Conservation (phyloP, 2,329 filamentous ascomycete species). For the Lachnellula arida region DNA sequence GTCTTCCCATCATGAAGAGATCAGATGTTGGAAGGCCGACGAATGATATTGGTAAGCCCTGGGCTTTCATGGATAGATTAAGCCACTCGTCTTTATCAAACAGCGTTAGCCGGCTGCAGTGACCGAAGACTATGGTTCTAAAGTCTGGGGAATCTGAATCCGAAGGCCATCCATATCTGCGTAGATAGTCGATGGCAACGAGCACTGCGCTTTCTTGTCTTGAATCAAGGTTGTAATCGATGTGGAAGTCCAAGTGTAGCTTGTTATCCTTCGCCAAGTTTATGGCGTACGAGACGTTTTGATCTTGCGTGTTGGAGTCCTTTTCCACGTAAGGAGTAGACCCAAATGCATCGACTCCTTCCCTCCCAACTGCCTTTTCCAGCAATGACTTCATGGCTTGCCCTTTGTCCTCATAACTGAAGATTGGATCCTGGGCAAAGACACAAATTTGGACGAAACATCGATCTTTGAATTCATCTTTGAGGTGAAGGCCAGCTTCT, state of each 20-base stretch:
- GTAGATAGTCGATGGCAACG: conserved; percentile 48
- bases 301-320: conserved; percentile 37
- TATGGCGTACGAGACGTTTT: conserved; percentile 62
- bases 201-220: conserved; percentile 47
- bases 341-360: conserved; percentile 55
- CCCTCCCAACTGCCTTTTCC: conserved; percentile 38
- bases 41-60: conserved; percentile 56
- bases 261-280: conserved; percentile 44
- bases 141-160: conserved; percentile 14
- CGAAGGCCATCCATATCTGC: conserved; percentile 44
- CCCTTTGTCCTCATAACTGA: conserved; percentile 48
- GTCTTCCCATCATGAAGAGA: conserved; percentile 64
- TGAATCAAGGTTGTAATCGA: conserved; percentile 63
- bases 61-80: conserved; percentile 43
- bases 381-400: conserved; percentile 48
- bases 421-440: conserved; percentile 67
- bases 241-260: conserved; percentile 64
- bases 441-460: conserved; percentile 63
- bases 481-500: conserved; percentile 52
- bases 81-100: conserved; percentile 47
- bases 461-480: conserved; percentile 45
- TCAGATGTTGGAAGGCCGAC: conserved; percentile 68
- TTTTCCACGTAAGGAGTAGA: conserved; percentile 67
- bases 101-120: conserved; percentile 62
- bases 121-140: conserved; percentile 57